Evolutionary conservation across 2,329 filamentous ascomycete genomes (phyloP).

Genomic region (Alternaria sp.): DNA sequence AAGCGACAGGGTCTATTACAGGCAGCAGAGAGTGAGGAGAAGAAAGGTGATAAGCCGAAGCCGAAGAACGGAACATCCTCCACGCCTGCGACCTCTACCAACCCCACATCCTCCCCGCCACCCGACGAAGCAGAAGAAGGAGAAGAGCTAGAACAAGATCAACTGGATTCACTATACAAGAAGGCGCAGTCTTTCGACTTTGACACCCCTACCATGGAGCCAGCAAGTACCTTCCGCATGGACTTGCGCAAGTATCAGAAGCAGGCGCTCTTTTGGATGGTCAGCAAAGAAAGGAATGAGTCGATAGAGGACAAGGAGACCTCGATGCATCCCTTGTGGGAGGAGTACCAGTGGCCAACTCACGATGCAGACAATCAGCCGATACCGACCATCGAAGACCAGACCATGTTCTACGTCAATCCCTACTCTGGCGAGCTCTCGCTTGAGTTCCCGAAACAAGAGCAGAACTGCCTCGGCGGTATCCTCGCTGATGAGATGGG

Average conservation of each 20-base stretch:
- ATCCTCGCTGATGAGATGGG: conserved; percentile 98
- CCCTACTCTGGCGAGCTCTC: conserved; percentile 95
- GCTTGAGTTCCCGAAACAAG: conserved; percentile 87
- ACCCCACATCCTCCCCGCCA: conserved; percentile 61
- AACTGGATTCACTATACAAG: conserved; percentile 90
- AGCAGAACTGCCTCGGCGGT: conserved; percentile 92
- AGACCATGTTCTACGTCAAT: conserved; percentile 88
- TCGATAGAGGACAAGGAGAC: conserved; percentile 69
- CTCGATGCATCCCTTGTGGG: conserved; percentile 97
- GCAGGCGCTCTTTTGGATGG: conserved; percentile 95
- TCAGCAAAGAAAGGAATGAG: conserved; percentile 86
- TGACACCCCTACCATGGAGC: conserved; percentile 83
- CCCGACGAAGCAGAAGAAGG: conserved; percentile 77
- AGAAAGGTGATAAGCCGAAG: conserved; percentile 57
- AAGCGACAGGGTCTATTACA: conserved; percentile 83
- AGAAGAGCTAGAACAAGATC: conserved; percentile 90
- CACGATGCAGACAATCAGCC: conserved; percentile 87
- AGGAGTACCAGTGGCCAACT: conserved; percentile 88
- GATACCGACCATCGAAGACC: conserved; percentile 68
- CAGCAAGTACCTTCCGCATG: conserved; percentile 81
- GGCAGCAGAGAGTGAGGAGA: conserved; percentile 87
- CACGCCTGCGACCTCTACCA: conserved; percentile 40
- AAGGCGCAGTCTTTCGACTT: conserved; percentile 99
- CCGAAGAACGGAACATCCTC: conserved; percentile 55
- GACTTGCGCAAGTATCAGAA: conserved; percentile 90